A percentile compares a stretch with the other conserved stretches of the same genome.
phyloP scores from a whole-genome alignment of 2,329 filamentous ascomycete genomes.

The Neofusicoccum cordaticola region DNA sequence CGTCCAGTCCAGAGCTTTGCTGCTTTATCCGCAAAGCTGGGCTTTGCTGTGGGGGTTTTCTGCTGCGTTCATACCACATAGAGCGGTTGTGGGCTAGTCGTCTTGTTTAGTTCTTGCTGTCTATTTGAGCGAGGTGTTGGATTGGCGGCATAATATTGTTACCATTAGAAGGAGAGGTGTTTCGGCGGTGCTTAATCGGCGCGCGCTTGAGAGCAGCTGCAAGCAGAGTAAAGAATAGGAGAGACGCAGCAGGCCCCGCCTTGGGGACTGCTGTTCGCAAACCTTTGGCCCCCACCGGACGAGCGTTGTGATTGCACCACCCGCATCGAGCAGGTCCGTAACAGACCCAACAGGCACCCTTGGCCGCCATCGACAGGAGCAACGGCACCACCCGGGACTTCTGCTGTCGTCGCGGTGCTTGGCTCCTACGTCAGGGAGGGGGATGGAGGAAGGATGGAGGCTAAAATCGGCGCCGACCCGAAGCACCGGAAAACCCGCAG shows the following conservation, averaged over 20 bases:
- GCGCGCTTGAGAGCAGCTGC: neutral
- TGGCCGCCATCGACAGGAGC: neutral
- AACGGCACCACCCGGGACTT: too few species aligned
- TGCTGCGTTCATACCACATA: constrained; percentile 4
- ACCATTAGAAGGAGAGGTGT: neutral
- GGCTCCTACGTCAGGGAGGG: neutral
- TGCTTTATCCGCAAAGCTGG: constrained; percentile 3
- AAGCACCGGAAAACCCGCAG: neutral
- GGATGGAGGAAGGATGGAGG: neutral
- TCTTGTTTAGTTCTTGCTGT: neutral
- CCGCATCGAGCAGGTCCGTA: neutral
- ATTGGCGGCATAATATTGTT: neutral
- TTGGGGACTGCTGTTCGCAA: neutral
- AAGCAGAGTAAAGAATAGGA: constrained; percentile 7
- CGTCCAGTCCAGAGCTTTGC: neutral
- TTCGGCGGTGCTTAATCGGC: neutral
- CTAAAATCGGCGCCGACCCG: neutral
- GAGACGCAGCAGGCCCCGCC: neutral
- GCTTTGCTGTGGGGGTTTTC: neutral
- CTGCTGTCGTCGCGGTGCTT: too few species aligned
- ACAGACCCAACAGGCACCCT: neutral
- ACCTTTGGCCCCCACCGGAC: neutral
- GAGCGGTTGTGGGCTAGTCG: neutral
- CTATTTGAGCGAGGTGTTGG: constrained; percentile 3
- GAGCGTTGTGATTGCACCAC: neutral